These are phyloP conservation scores for Debaryomyces coudertii DNA, from an alignment of 1,139 yeast species.

Conservation along the genomic window DNA sequence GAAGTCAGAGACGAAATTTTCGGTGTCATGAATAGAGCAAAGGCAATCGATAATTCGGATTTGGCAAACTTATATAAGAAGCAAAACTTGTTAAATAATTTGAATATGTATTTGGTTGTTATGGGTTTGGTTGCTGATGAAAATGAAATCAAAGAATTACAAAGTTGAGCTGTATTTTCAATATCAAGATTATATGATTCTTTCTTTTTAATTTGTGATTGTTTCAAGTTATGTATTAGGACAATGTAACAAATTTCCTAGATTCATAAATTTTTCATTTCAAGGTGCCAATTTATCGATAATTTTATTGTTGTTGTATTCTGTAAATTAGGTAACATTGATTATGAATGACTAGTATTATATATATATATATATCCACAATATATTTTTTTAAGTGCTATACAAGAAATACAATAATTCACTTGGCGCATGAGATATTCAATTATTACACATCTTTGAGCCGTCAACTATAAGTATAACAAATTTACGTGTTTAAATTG, in stretches of 20 bases:
- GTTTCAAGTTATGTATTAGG: constrained; percentile 4
- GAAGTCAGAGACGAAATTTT: constrained; percentile 94
- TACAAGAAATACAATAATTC: neutral
- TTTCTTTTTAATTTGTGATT: neutral
- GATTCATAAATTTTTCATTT: neutral
- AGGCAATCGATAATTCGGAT: constrained; percentile 60
- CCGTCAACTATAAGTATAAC: too few relatives aligned
- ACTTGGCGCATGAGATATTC: neutral
- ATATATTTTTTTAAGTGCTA: neutral
- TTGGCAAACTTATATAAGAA: constrained; percentile 58
- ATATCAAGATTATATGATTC: neutral
- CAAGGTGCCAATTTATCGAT: neutral
- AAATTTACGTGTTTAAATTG: too few relatives aligned
- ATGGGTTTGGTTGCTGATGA: constrained; percentile 94
- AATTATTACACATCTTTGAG: too few relatives aligned
- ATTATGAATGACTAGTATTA: neutral
- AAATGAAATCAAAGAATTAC: constrained; percentile 57
- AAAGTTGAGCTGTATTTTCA: constrained; percentile 17
- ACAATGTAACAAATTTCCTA: neutral
- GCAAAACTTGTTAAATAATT: constrained; percentile 71
- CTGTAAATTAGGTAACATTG: constrained; percentile 2
- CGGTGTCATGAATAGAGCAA: constrained; percentile 84
- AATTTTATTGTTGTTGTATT: constrained; percentile 6
- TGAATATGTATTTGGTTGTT: constrained; percentile 91
- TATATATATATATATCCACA: neutral